Evolutionary conservation across 805 yeast genomes (phyloP), one percentile per base, ranked within the genome.

Genomic region (Suhomyces vadensis): DNA sequence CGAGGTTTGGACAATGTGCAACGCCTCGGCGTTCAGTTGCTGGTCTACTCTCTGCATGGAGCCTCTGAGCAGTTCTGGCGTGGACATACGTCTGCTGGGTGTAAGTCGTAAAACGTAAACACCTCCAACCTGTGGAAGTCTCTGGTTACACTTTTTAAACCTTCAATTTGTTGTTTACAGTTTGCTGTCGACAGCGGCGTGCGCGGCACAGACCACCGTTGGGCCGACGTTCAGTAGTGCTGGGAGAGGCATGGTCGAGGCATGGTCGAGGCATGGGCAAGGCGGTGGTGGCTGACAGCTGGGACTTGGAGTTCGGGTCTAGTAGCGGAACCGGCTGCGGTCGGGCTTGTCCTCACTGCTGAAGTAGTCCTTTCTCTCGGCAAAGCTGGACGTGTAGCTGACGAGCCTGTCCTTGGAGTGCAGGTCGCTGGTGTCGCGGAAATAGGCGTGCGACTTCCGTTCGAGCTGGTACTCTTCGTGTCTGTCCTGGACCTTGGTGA

Each of bases 401-500:
- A 45, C 24, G n/a, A 43, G 23, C 33, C 50, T 35, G 7, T 43
- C 48, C 24, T 35, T 23, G 17, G 36, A 5, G 31, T 5, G 8
- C 22, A 14, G 41, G 35, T 37, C 38, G 26, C 7, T 33, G 8
- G 31, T 31, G 20, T 45, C 48, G 1, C 13, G 19, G 11, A 22
- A 27, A 2, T 47, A 37, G 24, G 44, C 50, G 25, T 42, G 43
- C 26, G 43, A 17, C 19, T 44, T 48, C n/a, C 44, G 43, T 4
- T 41, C 49, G 31, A 51, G 38, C 16, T 27, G 19, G 22, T 39
- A 41, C 29, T 46, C 52, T 17, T 63, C 67, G 31, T 68, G 74
- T 27, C 52, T 54, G 29, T 69, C 74, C 43, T 68, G 73, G 5
- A 66, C 62, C 29, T 54, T 62, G 27, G 57, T 57, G 45, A 67